A percentile compares a stretch with the other conserved stretches of the same genome.
Conservation (phyloP, 1,284 basidiomycete genomes). For the Lignosus rhinocerotis region DNA sequence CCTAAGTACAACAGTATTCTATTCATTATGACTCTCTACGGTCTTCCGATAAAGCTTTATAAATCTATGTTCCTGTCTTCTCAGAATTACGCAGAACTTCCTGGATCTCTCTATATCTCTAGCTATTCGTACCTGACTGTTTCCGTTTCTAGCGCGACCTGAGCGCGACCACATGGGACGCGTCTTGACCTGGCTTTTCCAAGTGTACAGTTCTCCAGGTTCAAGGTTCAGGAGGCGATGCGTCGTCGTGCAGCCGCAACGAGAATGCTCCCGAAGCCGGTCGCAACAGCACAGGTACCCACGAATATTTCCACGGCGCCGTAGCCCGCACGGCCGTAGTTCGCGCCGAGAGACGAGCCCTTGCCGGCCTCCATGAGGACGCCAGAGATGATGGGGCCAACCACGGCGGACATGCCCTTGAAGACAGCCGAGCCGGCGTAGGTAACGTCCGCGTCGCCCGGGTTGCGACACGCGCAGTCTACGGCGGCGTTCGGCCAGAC, state of each 20-base stretch:
- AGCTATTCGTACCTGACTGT: neutral
- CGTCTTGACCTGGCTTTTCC: no score
- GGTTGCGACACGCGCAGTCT: slow-evolving; percentile 28
- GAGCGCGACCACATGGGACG: no score
- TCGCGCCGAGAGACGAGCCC: slow-evolving; percentile 4
- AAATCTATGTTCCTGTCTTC: neutral
- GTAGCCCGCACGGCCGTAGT: slow-evolving; percentile 28
- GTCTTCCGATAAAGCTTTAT: neutral
- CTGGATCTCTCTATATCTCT: neutral
- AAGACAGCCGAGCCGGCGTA: slow-evolving; percentile 27
- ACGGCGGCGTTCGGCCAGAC: slow-evolving; percentile 30
- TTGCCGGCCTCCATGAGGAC: slow-evolving; percentile 27
- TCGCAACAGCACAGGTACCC: slow-evolving; percentile 27
- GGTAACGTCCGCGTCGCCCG: slow-evolving; percentile 29
- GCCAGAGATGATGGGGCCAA: slow-evolving; percentile 31
- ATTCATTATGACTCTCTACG: neutral
- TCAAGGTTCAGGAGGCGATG: neutral
- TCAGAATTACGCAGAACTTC: neutral
- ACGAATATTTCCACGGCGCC: slow-evolving; percentile 32
- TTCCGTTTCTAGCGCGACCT: no score
- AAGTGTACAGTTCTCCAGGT: no score
- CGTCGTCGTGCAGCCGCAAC: slow-evolving; percentile 22
- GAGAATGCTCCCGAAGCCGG: slow-evolving; percentile 24
- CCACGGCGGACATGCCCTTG: slow-evolving; percentile 29
- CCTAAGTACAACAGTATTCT: slow-evolving; percentile 1